These are phyloP conservation scores for Leptoxyphium fumago DNA, from an alignment of 2,329 filamentous ascomycete species.

Conservation along the genomic window DNA sequence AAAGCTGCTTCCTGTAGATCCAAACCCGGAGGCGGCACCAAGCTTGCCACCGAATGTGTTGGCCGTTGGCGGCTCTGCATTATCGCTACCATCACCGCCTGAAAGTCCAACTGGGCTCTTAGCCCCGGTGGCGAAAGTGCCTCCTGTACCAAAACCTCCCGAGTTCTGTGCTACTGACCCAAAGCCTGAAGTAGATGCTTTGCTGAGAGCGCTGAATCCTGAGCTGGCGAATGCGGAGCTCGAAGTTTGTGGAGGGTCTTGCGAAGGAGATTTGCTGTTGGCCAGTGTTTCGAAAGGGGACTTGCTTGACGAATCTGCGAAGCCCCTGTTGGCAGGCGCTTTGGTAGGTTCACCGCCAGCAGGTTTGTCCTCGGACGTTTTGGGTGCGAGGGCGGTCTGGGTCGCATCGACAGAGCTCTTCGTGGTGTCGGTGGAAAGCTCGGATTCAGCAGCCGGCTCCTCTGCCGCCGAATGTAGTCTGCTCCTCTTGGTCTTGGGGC, in stretches of 20 bases:
- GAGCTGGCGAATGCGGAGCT: slow-evolving; percentile 37
- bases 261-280: slow-evolving; percentile 18
- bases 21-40: slow-evolving; percentile 18
- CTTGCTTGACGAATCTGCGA: slow-evolving; percentile 29
- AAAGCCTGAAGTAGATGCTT: slow-evolving; percentile 23
- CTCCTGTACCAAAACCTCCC: slow-evolving; percentile 17
- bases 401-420: slow-evolving; percentile 11
- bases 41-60: slow-evolving; percentile 26
- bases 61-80: slow-evolving; percentile 1
- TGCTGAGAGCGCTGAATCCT: slow-evolving; percentile 29
- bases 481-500: slow-evolving; percentile 36
- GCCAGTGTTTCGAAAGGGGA: slow-evolving; percentile 35
- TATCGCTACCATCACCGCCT: slow-evolving; percentile 7
- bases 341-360: slow-evolving; percentile 6
- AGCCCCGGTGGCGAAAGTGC: slow-evolving; percentile 14
- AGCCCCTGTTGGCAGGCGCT: slow-evolving; percentile 26
- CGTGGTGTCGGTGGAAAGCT: slow-evolving; percentile 8
- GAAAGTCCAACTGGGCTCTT: slow-evolving; percentile 22
- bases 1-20: slow-evolving; percentile 11
- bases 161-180: slow-evolving; percentile 19
- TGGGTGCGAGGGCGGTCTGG: slow-evolving; percentile 6
- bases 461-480: slow-evolving; percentile 19
- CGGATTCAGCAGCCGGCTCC: slow-evolving; percentile 1
- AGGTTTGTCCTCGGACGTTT: background rate
- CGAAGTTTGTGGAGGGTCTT: slow-evolving; percentile 24